A percentile compares a stretch with the other conserved stretches of the same genome.
phyloP scores from a whole-genome alignment of 179 eudicot species.

The Drosera spatulata region DNA sequence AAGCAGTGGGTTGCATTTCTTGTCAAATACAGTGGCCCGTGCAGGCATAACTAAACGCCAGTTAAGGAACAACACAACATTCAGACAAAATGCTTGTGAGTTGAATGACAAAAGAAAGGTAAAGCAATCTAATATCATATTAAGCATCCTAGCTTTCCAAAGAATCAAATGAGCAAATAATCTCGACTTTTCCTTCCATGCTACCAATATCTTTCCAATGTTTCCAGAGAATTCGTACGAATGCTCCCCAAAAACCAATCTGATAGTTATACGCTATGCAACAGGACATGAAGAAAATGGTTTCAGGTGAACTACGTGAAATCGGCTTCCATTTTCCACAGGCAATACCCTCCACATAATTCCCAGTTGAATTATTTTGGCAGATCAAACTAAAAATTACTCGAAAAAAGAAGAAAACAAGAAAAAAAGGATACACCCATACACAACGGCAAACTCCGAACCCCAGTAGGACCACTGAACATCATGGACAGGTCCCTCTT shows the following conservation, averaged over 20 bases:
- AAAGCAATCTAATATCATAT: not conserved
- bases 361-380: not conserved
- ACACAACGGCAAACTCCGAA: constrained; percentile 88
- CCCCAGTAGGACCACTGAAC: constrained; percentile 94
- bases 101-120: too few species aligned
- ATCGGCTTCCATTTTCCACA: not conserved
- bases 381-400: not conserved
- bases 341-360: not conserved
- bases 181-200: not conserved
- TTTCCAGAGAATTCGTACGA: not conserved
- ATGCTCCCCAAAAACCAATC: too few species aligned
- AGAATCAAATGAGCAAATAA: not conserved
- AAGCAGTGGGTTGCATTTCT: constrained; percentile 84
- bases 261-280: too few species aligned
- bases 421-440: constrained; percentile 87
- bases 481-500: constrained; percentile 98
- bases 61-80: constrained; percentile 38
- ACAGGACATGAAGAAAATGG: too few species aligned
- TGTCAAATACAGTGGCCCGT: constrained; percentile 81
- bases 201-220: not conserved
- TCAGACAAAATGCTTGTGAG: not conserved
- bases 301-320: too few species aligned
- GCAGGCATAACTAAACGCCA: constrained; percentile 81
- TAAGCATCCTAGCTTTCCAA: not conserved
- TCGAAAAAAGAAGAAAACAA: not conserved